Percentiles rank a stretch among this genome's conserved stretches.
phyloP scores from a whole-genome alignment of 2,329 filamentous ascomycete genomes.

The Ophiognomonia clavigignenti-juglandacearum region DNA sequence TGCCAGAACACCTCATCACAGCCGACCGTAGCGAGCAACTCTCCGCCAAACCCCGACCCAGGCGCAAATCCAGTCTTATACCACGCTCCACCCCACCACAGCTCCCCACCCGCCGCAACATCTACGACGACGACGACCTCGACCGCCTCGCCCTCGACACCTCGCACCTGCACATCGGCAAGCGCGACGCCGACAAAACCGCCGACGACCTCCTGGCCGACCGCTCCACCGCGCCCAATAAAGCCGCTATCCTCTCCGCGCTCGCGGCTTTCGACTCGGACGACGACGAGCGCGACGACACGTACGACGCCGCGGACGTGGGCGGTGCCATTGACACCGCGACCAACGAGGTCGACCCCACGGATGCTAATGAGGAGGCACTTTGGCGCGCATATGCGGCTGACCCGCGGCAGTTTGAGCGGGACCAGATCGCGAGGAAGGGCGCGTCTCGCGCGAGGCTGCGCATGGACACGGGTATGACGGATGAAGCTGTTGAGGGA shows the following conservation, averaged over 20 bases:
- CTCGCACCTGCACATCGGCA: constrained; percentile 73
- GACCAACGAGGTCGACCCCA: constrained; percentile 27
- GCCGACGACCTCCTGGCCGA: constrained; percentile 70
- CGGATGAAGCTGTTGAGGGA: constrained; percentile 89
- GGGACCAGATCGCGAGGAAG: constrained; percentile 66
- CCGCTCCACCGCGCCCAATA: constrained; percentile 61
- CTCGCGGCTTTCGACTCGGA: constrained; percentile 87
- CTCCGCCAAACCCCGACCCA: constrained; percentile 23
- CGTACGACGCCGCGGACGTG: constrained; percentile 88
- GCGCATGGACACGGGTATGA: constrained; percentile 77
- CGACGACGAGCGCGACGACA: constrained; percentile 95
- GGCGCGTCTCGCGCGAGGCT: constrained; percentile 58
- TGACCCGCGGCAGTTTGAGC: constrained; percentile 60
- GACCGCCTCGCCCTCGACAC: constrained; percentile 64
- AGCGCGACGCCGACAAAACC: constrained; percentile 55
- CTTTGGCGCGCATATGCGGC: constrained; percentile 70
- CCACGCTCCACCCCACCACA: constrained; percentile 56
- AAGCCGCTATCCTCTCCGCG: constrained; percentile 83
- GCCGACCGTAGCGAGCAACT: constrained; percentile 62
- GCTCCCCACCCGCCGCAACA: constrained; percentile 59
- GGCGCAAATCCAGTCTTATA: constrained; percentile 36
- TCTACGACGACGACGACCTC: constrained; percentile 78
- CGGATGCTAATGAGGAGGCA: constrained; percentile 59
- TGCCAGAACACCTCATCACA: constrained; percentile 62
- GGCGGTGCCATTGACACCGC: constrained; percentile 77